Evolutionary conservation across 495 filamentous ascomycete species (phyloP), one percentile per base, ranked within the genome.

Genomic region (Darksidea phi): DNA sequence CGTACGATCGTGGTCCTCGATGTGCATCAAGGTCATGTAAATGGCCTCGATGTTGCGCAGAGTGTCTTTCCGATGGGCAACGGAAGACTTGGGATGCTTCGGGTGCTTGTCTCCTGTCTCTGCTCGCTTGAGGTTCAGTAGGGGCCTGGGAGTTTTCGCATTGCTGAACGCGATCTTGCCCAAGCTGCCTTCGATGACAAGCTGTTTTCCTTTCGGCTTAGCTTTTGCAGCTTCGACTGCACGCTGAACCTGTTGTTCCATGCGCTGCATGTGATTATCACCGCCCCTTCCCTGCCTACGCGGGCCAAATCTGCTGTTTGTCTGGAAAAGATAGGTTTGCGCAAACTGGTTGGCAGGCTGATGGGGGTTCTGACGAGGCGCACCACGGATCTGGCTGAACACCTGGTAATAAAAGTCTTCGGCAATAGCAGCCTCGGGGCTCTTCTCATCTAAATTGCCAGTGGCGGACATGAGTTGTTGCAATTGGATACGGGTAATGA

Each of bases 381-480:
- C 88, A 23, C 89, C 90, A 34, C 91, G 89, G 63, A 99, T 95
- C 63, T 96, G 91, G 66, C 84, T 90, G 67, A 93, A 90, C 26
- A 99, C 94, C 68, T 97, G 95, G 68, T 97, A 99, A 73, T 99
- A 99, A 71, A 99, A 99, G 71, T 99, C 94, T 66, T 97, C 94
- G 1, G 85, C 77, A 18, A 96, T 74, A 6, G 88, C 84, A 53
- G 88, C 85, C 66, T 96, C 91, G 0, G 86, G 84, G 41, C 90
- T 86, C 25, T 85, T 78, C 61, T 94, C 90, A 55, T 84, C 88
- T 7, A 90, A 81, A 69, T 90, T 91, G 11, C 92, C 92, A 45
- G 91, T 93, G 32, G 91, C 90, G 5, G 91, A 85, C 45, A 99
- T 89, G 24, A 99, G 82, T 68, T 97, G 95, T 72, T 97, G 95